These are phyloP conservation scores for Hypomyces rosellus DNA, from an alignment of 2,329 filamentous ascomycete genomes.

Conservation along the genomic window DNA sequence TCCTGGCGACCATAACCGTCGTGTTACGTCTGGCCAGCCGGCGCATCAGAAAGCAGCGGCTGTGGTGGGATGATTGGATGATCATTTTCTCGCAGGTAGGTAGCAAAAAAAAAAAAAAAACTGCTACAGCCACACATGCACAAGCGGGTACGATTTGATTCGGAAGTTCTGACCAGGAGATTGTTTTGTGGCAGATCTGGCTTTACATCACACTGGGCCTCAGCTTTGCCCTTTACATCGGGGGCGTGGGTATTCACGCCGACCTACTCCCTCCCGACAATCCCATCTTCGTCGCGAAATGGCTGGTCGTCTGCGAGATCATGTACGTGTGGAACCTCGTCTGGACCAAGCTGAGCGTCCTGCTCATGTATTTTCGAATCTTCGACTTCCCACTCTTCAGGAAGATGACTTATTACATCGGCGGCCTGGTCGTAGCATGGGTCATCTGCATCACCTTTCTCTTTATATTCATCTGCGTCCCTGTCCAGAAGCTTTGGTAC, in stretches of 20 bases:
- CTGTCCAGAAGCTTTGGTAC: constrained; percentile 44
- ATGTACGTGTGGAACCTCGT: constrained; percentile 42
- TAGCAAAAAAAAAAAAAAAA: neutral
- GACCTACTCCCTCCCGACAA: constrained; percentile 27
- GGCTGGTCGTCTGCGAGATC: constrained; percentile 41
- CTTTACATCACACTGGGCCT: constrained; percentile 37
- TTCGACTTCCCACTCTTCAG: constrained; percentile 40
- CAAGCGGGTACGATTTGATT: no score
- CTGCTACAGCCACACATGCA: no score
- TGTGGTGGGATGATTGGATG: constrained; percentile 46
- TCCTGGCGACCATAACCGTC: constrained; percentile 33
- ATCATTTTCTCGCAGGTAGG: constrained; percentile 42
- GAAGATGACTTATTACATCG: constrained; percentile 34
- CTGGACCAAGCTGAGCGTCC: constrained; percentile 43
- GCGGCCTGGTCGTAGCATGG: constrained; percentile 40
- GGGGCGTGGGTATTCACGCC: constrained; percentile 43
- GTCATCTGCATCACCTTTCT: constrained; percentile 41
- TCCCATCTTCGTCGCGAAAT: constrained; percentile 41
- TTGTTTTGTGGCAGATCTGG: constrained; percentile 26
- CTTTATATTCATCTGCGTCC: constrained; percentile 47
- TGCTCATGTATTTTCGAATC: constrained; percentile 49
- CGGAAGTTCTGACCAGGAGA: neutral
- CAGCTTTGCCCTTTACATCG: constrained; percentile 40
- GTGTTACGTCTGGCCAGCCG: constrained; percentile 35
- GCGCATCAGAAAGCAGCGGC: constrained; percentile 30